Percentiles rank a stretch among this genome's conserved stretches.
These are phyloP conservation scores for Fusarium chuoi DNA, from an alignment of 2,329 filamentous ascomycete genomes.

Conservation along the genomic window DNA sequence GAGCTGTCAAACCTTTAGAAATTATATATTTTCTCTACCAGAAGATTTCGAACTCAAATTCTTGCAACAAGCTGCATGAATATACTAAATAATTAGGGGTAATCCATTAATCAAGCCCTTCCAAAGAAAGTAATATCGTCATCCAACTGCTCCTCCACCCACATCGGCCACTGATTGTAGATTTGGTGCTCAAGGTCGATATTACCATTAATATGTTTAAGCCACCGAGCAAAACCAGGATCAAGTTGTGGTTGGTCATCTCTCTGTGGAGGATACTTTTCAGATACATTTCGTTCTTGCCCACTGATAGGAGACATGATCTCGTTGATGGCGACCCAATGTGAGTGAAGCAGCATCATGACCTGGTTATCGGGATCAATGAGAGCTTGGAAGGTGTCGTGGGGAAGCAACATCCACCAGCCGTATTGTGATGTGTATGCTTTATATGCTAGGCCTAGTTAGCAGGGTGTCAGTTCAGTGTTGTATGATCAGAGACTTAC, in stretches of 20 bases:
- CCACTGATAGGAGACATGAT: constrained; percentile 63
- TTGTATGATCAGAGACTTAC: constrained; percentile 47
- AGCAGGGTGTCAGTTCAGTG: neutral
- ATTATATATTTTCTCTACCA: neutral
- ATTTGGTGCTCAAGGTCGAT: constrained; percentile 56
- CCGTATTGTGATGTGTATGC: constrained; percentile 61
- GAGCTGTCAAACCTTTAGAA: neutral
- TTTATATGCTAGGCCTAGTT: constrained; percentile 56
- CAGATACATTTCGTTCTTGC: constrained; percentile 50
- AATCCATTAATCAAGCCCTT: constrained; percentile 4
- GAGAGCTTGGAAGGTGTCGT: constrained; percentile 61
- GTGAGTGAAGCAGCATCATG: constrained; percentile 59
- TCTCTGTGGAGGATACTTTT: constrained; percentile 44
- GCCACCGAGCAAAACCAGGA: constrained; percentile 60
- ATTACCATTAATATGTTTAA: constrained; percentile 60
- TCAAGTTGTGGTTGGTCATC: constrained; percentile 46
- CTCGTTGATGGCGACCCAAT: constrained; percentile 66
- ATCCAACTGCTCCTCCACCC: constrained; percentile 63
- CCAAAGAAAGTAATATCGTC: constrained; percentile 59
- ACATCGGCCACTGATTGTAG: constrained; percentile 65
- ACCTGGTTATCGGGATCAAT: constrained; percentile 59
- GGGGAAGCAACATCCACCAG: constrained; percentile 69
- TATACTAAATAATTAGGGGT: no score
- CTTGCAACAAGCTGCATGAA: neutral
- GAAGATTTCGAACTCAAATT: neutral